Conservation (phyloP, 768 basidiomycete species). For the Tephrocybe sp. region DNA sequence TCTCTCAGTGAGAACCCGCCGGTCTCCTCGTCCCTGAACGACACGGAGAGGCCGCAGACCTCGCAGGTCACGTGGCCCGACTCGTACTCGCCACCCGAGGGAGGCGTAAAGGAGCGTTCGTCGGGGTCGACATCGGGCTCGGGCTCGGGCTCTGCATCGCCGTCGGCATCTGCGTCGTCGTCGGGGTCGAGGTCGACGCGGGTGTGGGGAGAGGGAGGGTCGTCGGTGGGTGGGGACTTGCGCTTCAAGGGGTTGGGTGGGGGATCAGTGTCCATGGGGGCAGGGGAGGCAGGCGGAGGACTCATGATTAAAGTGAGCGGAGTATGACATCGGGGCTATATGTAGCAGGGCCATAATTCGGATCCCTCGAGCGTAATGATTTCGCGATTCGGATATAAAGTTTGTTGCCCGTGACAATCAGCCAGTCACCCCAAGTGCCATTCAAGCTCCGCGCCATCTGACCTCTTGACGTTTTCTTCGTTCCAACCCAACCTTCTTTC, state of each 20-base stretch:
- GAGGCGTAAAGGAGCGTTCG: conserved; percentile 12
- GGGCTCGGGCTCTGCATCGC: not conserved
- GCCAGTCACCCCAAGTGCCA: not conserved
- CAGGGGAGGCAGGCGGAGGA: not conserved
- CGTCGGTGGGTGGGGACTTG: conserved; percentile 22
- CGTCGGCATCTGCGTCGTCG: not conserved
- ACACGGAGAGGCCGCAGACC: conserved; percentile 58
- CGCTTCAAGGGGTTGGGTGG: conserved; percentile 19
- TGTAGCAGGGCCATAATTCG: not conserved
- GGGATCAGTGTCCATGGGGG: not conserved
- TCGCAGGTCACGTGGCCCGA: conserved; percentile 67
- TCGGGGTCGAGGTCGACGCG: not conserved
- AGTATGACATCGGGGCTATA: too few relatives aligned
- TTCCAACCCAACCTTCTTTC: not conserved
- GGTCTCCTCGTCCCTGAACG: conserved; percentile 64
- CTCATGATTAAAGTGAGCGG: too few relatives aligned
- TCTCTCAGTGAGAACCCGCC: conserved; percentile 66
- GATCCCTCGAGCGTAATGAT: not conserved
- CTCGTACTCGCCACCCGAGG: conserved; percentile 52
- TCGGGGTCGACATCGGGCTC: conserved; percentile 13
- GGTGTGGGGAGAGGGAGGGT: not conserved
- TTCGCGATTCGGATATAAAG: too few relatives aligned
- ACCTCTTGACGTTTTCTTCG: not conserved
- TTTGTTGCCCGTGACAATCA: not conserved
- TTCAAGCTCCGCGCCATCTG: not conserved